Base-by-base conservation (phyloP, 345 rosid species). In the Populus alba region DNA sequence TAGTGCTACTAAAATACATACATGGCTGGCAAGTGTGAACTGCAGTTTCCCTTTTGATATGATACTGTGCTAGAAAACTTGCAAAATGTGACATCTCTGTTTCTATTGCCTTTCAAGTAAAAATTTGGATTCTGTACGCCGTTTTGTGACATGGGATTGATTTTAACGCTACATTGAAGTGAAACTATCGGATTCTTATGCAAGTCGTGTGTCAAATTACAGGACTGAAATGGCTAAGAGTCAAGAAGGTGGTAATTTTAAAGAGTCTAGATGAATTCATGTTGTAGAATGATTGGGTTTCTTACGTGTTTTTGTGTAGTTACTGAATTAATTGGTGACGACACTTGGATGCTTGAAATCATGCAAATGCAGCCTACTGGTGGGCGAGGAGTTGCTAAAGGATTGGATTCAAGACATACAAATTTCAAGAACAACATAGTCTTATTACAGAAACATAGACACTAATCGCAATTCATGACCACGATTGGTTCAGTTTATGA, bases 331-430 rank as follows among this genome's bases (percentile, higher is more conserved):
- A 27, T 27, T 13, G 29, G 37, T 29, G 20, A 27, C 20, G 20
- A 27, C 20, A 31, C 68, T 25, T 18, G 39, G 22, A 29, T 29
- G 7, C 57, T 53, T 31, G 8, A 47, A 33, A 17, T 35, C 57
- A 66, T 51, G 37, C 41, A 51, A 23, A 23, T 81, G 87, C 87
- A 90, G 97, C 87, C 81, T 45, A 38, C 91, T 0, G 51, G 17
- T 72, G 97, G 90, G 37, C 84, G 39, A 71, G 93, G 95, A 78
- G 92, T 91, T 73, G 86, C 86, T n/a, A 87, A 70, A 84, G 89
- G 90, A 31, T n/a, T 90, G 68, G 91, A 86, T 31, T 91, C 94
- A 22, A 75, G 75, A 1, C 83, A 90, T 82, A 86, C 91, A 43
- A 80, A 87, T 51, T 90, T 83, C 84, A 79, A 85, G 94, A 92